Percentiles rank a stretch among this genome's conserved stretches.
phyloP scores from a whole-genome alignment of 345 rosid species.

The Corchorus olitorius region DNA sequence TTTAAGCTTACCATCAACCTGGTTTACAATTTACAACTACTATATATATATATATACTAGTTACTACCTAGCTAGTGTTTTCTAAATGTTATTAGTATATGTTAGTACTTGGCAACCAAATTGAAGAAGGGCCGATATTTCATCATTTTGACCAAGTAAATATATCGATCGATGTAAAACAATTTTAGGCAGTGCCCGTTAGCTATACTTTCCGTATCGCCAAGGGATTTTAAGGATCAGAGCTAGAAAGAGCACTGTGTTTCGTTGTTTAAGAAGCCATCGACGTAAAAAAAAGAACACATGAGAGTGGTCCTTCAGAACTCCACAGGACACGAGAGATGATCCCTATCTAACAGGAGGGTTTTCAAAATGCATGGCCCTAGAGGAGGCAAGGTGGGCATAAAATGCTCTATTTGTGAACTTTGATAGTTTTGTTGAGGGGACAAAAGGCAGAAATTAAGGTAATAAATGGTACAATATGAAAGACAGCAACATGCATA shows the following conservation, averaged over 20 bases:
- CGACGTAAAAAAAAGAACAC: neutral
- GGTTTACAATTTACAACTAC: neutral
- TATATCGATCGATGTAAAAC: neutral
- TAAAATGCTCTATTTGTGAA: constrained; percentile 39
- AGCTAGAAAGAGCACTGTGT: neutral
- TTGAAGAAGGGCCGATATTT: neutral
- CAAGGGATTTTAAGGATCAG: neutral
- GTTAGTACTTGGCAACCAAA: neutral
- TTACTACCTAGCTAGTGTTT: neutral
- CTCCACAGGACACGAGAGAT: constrained; percentile 51
- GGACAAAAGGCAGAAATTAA: constrained; percentile 64
- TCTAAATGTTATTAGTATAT: too few species aligned
- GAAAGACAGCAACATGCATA: constrained; percentile 40
- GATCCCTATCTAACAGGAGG: constrained; percentile 39
- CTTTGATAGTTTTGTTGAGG: constrained; percentile 70
- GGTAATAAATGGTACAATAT: constrained; percentile 43
- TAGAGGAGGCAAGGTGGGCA: constrained; percentile 58
- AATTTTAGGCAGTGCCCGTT: neutral
- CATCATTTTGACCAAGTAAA: neutral
- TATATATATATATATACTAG: neutral
- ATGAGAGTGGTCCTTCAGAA: constrained; percentile 37
- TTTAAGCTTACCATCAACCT: neutral
- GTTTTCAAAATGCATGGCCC: constrained; percentile 29
- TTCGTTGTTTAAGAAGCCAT: neutral
- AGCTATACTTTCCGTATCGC: neutral